Percentiles rank a stretch among this genome's conserved stretches.
Conservation (phyloP, 495 filamentous ascomycete genomes). For the Talaromyces thailandensis region DNA sequence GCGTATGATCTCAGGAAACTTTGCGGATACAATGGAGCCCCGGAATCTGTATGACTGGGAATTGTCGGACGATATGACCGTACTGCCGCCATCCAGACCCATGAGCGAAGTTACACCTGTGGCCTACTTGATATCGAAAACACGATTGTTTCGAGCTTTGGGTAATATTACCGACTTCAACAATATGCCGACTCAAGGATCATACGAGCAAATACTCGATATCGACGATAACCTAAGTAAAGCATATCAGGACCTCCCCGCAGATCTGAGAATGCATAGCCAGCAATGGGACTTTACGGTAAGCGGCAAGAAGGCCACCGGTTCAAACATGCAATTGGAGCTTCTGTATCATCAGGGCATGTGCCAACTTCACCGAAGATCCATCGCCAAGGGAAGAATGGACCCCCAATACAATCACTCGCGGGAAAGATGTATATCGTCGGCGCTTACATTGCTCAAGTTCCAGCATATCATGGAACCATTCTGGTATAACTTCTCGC, state of each 20-base stretch:
- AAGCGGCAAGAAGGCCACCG: not conserved
- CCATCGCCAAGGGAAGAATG: not conserved
- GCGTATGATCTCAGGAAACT: constrained; percentile 72
- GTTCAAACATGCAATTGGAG: not conserved
- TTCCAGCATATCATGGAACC: not conserved
- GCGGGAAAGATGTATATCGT: constrained; percentile 1
- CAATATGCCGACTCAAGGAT: constrained; percentile 23
- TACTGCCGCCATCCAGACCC: constrained; percentile 67
- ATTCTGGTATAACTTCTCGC: constrained; percentile 3
- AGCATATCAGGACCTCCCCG: not conserved
- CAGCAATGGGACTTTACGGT: not conserved
- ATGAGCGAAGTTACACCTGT: constrained; percentile 72
- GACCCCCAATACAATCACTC: not conserved
- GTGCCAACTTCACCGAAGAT: constrained; percentile 5
- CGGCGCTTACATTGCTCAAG: not conserved
- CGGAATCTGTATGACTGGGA: constrained; percentile 93
- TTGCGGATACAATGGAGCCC: constrained; percentile 79
- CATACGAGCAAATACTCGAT: constrained; percentile 79
- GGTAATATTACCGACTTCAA: constrained; percentile 47
- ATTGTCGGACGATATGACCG: constrained; percentile 52
- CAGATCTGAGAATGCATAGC: not conserved
- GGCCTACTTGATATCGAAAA: constrained; percentile 79
- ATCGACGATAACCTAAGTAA: constrained; percentile 44
- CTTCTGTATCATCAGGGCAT: constrained; percentile 4
- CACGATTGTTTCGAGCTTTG: constrained; percentile 52